Evolutionary conservation across 2,329 filamentous ascomycete genomes (phyloP), one percentile per base, ranked within the genome.

Genomic region (Beauveria asiatica): DNA sequence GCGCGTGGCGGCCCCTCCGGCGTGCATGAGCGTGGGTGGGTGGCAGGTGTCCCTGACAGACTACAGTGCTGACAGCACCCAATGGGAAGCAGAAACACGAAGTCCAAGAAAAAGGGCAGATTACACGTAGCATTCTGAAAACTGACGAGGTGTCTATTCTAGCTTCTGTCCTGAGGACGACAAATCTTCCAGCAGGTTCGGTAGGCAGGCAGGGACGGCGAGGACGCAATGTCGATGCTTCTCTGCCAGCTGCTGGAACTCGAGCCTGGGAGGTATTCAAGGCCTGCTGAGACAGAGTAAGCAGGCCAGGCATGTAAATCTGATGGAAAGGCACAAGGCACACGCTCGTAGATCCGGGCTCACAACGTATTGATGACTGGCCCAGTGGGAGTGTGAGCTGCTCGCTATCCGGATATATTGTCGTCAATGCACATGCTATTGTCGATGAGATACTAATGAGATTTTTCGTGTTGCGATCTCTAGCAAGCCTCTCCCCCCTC

Each of bases 191-290:
- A 60, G 44, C 51, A 62, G 1, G 56, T 59, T 25, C 59, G 37
- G 45, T 9, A 41, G 17, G 8, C 44, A 30, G 21, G 60, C 44
- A 30, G 21, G 60, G 19, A n/a, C 60, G 19, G 10, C 42, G 21
- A 16, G 50, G 49, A 13, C 56, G 44, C 33, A 62, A n/a, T 59
- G 50, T 27, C 53, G 57, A 30, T 59, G 49, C 21, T 53, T 59
- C 9, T 59, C 49, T 25, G 49, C 49, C 25, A 59, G 27, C n/a
- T 59, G 27, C 42, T 46, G 13, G 41, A 42, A 53, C 1, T 44
- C 42, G n/a, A 49, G 50, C 50, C 49, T 60, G 10, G 42, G 6
- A 69, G 58, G 42, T 68, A 68, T 27, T 68, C 65, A 2, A 68
- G 61, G 48, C 61, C 67, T 62, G 23, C 10, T 10, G 10, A 13